phyloP scores from a whole-genome alignment of 257 asterid genomes.

The Haberlea rhodopensis region DNA sequence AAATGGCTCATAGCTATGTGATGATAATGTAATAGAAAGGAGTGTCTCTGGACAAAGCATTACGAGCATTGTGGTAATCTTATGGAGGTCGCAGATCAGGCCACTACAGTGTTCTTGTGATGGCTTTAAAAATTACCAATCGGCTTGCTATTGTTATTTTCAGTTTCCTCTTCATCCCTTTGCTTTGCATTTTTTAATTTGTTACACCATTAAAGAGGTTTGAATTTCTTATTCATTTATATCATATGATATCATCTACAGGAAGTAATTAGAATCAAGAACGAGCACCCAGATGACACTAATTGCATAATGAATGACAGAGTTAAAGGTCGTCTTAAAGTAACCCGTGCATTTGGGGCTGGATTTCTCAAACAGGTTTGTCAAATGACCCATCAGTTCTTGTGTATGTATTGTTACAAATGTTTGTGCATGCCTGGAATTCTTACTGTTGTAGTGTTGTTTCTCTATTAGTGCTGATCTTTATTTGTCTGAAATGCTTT shows the following conservation, averaged over 20 bases:
- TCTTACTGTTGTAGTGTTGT: background rate
- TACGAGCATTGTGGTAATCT: background rate
- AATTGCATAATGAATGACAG: conserved; percentile 88
- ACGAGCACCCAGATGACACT: conserved; percentile 94
- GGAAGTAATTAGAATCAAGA: conserved; percentile 89
- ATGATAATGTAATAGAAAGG: background rate
- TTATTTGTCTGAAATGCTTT: conserved; percentile 1
- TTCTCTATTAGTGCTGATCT: conserved; percentile 15
- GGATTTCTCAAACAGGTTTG: conserved; percentile 93
- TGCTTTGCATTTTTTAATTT: conserved; percentile 8
- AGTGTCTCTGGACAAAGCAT: background rate
- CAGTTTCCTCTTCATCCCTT: background rate
- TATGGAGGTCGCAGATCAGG: background rate
- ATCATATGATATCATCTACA: conserved; percentile 35
- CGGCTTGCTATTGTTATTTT: background rate
- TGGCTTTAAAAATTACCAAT: background rate
- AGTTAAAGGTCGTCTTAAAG: conserved; percentile 96
- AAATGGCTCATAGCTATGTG: background rate
- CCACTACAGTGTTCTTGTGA: background rate
- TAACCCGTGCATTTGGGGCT: conserved; percentile 99
- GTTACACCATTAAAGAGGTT: conserved; percentile 11
- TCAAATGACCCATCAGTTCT: conserved; percentile 19
- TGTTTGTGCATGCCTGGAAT: conserved; percentile 11
- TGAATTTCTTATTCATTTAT: conserved; percentile 17
- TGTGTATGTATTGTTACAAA: conserved; percentile 13